Base-by-base conservation (phyloP, 1,284 basidiomycete genomes). In the Mycosarcoma mackinlayi region DNA sequence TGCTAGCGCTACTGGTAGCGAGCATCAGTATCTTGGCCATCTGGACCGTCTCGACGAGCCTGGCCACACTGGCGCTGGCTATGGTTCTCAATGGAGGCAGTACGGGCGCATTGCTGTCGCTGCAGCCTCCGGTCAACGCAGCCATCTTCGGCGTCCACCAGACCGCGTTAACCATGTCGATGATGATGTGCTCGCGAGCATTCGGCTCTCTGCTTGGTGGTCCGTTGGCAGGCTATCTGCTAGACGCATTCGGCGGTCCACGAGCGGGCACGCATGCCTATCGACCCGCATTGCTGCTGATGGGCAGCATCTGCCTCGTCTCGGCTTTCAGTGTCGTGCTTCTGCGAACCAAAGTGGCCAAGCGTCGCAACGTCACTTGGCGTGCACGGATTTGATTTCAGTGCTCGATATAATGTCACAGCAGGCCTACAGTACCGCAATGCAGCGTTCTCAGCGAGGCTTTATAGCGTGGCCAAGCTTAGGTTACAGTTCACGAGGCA, bases 1-100 rank as follows among this genome's bases (percentile, higher is more conserved):
- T 65, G 50, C 44, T 76, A 2, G 66, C 68, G 11, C 40, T 76
- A 33, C 18, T 53, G 31, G 23, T 76, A 13, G 61, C 62, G 16
- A 70, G 61, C 21, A 35, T 51, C 18, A 59, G 53, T 18, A 76
- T 76, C 28, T 33, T 76, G 16, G 49, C 55, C 3, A 59, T 76
- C n/a, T 76, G 74, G 74, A 66, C 61, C 2, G 66, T 66, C 0
- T 62, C 67, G 10, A 71, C 41, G 34, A 62, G 48, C 16, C 50
- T 70, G 2, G 58, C 58, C 4, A 56, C 59, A 11, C 48, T 76
- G 5, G 57, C 65, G 11, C 21, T 67, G n/a, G 74, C 74, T 1
- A 65, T 76, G 52, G 44, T 74, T 8, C 35, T 76, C 42, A 76
- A 76, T 19, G 74, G 74, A 18, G 56, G 67, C 24, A 61, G 62